phyloP scores from a whole-genome alignment of 257 asterid genomes.

The Vinca minor region DNA sequence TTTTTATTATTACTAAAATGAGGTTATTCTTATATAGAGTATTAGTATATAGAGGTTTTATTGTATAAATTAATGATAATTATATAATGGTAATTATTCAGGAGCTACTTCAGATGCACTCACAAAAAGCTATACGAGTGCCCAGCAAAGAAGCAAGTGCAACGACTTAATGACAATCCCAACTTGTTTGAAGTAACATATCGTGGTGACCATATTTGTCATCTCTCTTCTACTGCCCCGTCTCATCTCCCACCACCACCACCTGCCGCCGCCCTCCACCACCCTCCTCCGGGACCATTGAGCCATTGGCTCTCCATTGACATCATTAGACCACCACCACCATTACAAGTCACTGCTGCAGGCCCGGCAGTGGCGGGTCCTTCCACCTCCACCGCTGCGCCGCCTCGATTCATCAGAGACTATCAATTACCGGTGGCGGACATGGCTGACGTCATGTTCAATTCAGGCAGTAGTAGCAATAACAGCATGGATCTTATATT shows the following conservation, averaged over 20 bases:
- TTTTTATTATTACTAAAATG: too few species aligned
- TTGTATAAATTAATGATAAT: too few species aligned
- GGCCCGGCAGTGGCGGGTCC: too few species aligned
- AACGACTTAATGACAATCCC: constrained; percentile 54
- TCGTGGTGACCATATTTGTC: constrained; percentile 59
- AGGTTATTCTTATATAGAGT: too few species aligned
- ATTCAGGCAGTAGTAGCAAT: constrained; percentile 66
- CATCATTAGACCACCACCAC: constrained; percentile 13
- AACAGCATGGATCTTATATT: constrained; percentile 74
- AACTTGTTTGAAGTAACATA: constrained; percentile 57
- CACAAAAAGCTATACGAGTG: constrained; percentile 63
- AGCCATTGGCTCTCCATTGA: constrained; percentile 64
- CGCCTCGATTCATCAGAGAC: too few species aligned
- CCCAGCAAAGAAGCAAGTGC: constrained; percentile 85
- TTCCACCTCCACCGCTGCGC: too few species aligned
- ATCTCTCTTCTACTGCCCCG: constrained; percentile 59
- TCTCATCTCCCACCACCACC: constrained; percentile 32
- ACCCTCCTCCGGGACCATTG: constrained; percentile 19
- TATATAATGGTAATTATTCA: too few species aligned
- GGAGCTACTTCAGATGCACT: constrained; percentile 84
- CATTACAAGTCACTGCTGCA: too few species aligned
- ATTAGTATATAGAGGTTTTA: too few species aligned
- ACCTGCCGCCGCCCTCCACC: neutral
- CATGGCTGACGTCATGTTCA: constrained; percentile 82
- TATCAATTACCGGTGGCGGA: constrained; percentile 56